Conservation (phyloP, 2,329 filamentous ascomycete species). For the Aspergillus terreus region DNA sequence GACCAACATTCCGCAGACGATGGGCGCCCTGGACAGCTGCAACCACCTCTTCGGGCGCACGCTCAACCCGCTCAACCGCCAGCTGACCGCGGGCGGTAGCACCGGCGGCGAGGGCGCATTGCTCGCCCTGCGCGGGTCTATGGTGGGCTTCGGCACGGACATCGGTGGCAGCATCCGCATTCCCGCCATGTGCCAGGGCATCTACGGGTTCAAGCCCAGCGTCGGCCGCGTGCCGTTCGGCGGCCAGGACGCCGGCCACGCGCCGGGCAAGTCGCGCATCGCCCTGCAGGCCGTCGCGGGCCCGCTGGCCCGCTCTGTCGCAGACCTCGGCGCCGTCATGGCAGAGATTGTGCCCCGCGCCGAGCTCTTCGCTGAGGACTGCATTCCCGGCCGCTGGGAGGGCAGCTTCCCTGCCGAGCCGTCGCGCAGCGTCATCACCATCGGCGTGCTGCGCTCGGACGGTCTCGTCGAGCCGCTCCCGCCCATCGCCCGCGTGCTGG, state of each 20-base stretch:
- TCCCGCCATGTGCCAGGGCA: constrained; percentile 49
- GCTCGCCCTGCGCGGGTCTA: constrained; percentile 55
- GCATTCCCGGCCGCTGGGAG: constrained; percentile 42
- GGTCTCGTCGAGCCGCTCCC: constrained; percentile 37
- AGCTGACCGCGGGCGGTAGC: constrained; percentile 60
- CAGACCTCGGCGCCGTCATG: constrained; percentile 48
- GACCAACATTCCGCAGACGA: constrained; percentile 63
- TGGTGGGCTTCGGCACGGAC: constrained; percentile 62
- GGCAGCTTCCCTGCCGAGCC: constrained; percentile 24
- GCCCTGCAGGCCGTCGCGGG: constrained; percentile 49
- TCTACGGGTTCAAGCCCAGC: constrained; percentile 52
- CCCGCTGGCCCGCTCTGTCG: constrained; percentile 37
- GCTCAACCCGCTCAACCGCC: constrained; percentile 60
- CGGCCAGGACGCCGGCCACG: constrained; percentile 47
- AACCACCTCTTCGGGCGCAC: constrained; percentile 62
- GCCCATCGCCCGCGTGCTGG: constrained; percentile 36
- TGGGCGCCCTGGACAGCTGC: constrained; percentile 51
- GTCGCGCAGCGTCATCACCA: constrained; percentile 30
- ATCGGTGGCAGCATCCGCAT: constrained; percentile 48
- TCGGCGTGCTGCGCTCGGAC: constrained; percentile 41
- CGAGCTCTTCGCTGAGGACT: constrained; percentile 51
- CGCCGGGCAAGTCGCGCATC: constrained; percentile 48
- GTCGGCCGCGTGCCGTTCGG: constrained; percentile 49
- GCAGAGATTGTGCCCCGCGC: constrained; percentile 48
- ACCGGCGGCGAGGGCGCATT: constrained; percentile 64